Evolutionary conservation across 2,329 filamentous ascomycete genomes (phyloP).

Genomic region (Paracoccidioides lutzii): DNA sequence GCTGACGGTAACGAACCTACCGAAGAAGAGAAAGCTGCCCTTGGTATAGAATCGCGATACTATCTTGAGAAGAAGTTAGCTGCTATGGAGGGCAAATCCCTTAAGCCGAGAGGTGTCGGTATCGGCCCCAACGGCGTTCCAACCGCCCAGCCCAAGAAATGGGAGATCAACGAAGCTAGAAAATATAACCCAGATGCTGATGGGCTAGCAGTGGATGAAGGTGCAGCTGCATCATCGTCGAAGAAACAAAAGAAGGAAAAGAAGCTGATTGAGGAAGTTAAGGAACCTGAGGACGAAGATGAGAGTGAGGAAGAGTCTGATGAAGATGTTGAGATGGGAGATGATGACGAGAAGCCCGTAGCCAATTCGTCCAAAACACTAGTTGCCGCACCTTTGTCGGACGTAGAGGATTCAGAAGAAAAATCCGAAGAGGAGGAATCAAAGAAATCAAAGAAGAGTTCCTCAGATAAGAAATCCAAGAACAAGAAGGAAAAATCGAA

Average conservation of each 20-base stretch:
- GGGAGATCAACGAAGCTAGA: constrained; percentile 79
- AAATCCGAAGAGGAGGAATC: constrained; percentile 16
- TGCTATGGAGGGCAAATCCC: constrained; percentile 74
- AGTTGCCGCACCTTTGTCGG: constrained; percentile 16
- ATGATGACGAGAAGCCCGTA: constrained; percentile 11
- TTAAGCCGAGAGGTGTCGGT: constrained; percentile 60
- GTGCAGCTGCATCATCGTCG: constrained; percentile 29
- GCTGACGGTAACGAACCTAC: constrained; percentile 53
- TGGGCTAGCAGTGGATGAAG: constrained; percentile 59
- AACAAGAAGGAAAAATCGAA: constrained; percentile 3
- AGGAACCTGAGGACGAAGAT: constrained; percentile 26
- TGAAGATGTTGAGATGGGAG: constrained; percentile 27
- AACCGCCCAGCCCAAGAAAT: constrained; percentile 55
- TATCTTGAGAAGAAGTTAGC: constrained; percentile 39
- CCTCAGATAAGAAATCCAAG: constrained; percentile 6
- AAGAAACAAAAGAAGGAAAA: constrained; percentile 33
- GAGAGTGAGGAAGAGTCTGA: constrained; percentile 31
- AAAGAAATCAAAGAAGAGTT: constrained; percentile 2
- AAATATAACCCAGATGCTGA: constrained; percentile 95
- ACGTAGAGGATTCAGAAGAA: constrained; percentile 11
- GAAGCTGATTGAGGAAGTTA: constrained; percentile 33
- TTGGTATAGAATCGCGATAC: constrained; percentile 52
- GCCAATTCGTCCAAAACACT: constrained; percentile 8
- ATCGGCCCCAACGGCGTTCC: constrained; percentile 62
- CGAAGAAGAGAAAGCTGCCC: constrained; percentile 75